Conservation (phyloP, 345 rosid species). For the Sonneratia caseolaris region DNA sequence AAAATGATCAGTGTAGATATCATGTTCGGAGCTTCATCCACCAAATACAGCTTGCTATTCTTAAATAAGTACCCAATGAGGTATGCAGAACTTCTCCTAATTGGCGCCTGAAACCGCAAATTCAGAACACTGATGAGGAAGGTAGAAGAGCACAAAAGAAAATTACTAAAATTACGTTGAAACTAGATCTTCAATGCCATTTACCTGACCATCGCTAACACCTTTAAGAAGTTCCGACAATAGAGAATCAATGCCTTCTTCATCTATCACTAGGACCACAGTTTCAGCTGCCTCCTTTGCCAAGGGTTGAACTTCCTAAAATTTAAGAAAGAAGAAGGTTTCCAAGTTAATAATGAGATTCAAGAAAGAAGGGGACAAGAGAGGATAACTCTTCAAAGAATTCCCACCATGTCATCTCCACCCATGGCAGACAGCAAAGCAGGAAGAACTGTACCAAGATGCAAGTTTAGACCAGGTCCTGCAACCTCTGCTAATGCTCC, state of each 20-base stretch:
- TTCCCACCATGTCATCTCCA: constrained; percentile 49
- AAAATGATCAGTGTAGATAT: constrained; percentile 76
- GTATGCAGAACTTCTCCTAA: constrained; percentile 82
- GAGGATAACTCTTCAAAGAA: not conserved
- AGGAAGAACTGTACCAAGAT: constrained; percentile 88
- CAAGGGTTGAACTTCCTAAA: constrained; percentile 71
- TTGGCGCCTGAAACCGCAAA: constrained; percentile 52
- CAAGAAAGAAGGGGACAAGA: not conserved
- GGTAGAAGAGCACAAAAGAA: constrained; percentile 4
- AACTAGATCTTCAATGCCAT: not conserved
- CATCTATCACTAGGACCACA: constrained; percentile 76
- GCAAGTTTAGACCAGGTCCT: constrained; percentile 77
- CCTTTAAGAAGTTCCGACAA: constrained; percentile 83
- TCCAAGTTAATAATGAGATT: constrained; percentile 4
- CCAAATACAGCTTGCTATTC: constrained; percentile 85
- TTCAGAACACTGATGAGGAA: constrained; percentile 1
- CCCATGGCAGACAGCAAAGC: constrained; percentile 86
- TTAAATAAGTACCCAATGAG: constrained; percentile 86
- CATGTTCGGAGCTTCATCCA: constrained; percentile 92
- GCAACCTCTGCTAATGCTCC: constrained; percentile 99
- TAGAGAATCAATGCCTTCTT: constrained; percentile 78
- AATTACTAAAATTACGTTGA: not conserved
- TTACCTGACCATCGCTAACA: constrained; percentile 67
- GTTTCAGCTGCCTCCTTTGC: constrained; percentile 92
- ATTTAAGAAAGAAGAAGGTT: constrained; percentile 11